Conservation (phyloP, 192 early-diverging fungal species). For the Coemansia sp. region DNA sequence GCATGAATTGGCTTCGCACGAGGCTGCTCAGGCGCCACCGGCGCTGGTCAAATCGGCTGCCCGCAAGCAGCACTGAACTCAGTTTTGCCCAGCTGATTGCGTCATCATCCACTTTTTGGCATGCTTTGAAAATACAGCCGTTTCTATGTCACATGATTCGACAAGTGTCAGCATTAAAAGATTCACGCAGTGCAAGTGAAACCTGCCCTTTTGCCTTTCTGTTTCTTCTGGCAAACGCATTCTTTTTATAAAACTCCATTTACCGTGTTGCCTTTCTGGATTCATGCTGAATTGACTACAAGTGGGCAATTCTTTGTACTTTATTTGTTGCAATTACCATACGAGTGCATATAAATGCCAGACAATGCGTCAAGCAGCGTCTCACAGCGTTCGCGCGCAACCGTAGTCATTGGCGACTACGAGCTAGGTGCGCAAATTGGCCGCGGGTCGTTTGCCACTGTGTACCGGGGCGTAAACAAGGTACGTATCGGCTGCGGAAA, state of each 20-base stretch:
- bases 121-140: no score
- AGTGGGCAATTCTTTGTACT: neutral
- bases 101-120: no score
- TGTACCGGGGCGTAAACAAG: slow-evolving; percentile 79
- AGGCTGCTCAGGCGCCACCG: slow-evolving; percentile 77
- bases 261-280: slow-evolving; percentile 6
- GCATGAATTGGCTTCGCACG: slow-evolving; percentile 80
- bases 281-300: slow-evolving; percentile 6
- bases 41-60: slow-evolving; percentile 28
- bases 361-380: slow-evolving; percentile 25
- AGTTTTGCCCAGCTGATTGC: neutral
- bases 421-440: slow-evolving; percentile 82
- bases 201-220: neutral
- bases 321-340: slow-evolving; percentile 2
- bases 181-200: neutral
- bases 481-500: slow-evolving; percentile 29
- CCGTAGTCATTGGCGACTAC: slow-evolving; percentile 73
- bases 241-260: slow-evolving; percentile 1
- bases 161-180: no score
- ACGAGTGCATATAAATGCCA: slow-evolving; percentile 27
- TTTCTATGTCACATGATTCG: no score
- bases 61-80: neutral
- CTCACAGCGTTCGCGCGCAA: slow-evolving; percentile 44
- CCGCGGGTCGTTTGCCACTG: slow-evolving; percentile 93
- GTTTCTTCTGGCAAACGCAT: neutral